Conservation (phyloP, 2,329 filamentous ascomycete species). For the Cordyceps sp. region DNA sequence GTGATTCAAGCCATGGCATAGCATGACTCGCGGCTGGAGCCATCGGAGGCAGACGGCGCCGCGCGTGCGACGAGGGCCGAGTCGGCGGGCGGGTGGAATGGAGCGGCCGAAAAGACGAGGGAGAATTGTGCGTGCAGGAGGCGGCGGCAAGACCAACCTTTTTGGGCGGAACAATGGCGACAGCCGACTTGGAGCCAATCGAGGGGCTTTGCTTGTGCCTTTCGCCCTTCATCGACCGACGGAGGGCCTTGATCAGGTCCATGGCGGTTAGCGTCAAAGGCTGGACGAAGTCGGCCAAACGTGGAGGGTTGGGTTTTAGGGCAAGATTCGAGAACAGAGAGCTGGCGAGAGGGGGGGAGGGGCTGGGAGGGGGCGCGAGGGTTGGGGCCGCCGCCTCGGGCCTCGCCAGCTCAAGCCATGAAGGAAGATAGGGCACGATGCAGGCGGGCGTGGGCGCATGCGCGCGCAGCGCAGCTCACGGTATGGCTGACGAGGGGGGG, state of each 20-base stretch:
- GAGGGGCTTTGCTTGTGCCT: slow-evolving; percentile 59
- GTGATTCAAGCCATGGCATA: neutral
- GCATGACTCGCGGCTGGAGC: neutral
- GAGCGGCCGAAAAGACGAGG: no score
- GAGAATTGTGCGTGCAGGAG: slow-evolving; percentile 1
- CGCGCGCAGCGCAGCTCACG: neutral
- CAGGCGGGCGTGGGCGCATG: neutral
- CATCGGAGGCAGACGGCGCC: neutral
- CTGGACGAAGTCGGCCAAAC: no score
- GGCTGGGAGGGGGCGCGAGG: no score
- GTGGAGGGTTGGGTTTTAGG: no score
- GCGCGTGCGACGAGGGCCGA: neutral
- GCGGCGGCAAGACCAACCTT: slow-evolving; percentile 45
- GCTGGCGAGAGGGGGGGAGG: neutral
- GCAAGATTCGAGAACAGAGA: no score
- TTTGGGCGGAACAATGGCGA: slow-evolving; percentile 82
- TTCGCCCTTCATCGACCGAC: slow-evolving; percentile 80
- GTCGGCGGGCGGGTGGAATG: no score
- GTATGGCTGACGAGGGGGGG: neutral
- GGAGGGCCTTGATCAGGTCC: slow-evolving; percentile 48
- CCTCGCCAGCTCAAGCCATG: no score
- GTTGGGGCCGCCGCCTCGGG: no score
- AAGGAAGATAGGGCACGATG: neutral
- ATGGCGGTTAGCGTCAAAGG: slow-evolving; percentile 22
- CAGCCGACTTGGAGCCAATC: slow-evolving; percentile 68